phyloP scores from a whole-genome alignment of 1,284 basidiomycete species.

The Tilletiaria anomala region DNA sequence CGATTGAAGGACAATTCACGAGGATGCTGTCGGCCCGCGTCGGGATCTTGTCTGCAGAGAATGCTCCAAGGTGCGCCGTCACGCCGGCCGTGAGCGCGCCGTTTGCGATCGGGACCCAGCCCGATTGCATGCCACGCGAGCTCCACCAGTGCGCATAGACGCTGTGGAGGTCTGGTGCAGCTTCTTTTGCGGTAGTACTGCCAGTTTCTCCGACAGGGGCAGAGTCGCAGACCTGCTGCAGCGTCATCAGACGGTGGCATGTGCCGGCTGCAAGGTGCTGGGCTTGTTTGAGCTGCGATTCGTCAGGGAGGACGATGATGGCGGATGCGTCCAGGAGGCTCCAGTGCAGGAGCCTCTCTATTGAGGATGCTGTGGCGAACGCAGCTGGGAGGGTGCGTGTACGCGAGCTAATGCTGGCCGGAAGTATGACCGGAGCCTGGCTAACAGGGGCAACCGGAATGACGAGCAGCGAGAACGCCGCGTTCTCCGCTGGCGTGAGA shows the following conservation, averaged over 20 bases:
- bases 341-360: no score
- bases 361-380: no score
- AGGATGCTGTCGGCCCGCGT: constrained; percentile 15
- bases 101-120: constrained; percentile 22
- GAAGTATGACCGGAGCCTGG: no score
- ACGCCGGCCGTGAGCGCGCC: constrained; percentile 19
- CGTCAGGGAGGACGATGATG: not conserved
- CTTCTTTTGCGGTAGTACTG: not conserved
- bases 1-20: no score
- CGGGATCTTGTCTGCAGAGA: constrained; percentile 29
- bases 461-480: no score
- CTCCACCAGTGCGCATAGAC: not conserved
- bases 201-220: not conserved
- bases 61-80: constrained; percentile 22
- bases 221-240: no score
- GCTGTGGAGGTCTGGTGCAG: not conserved
- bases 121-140: not conserved
- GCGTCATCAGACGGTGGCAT: no score
- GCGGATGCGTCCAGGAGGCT: no score
- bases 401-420: no score
- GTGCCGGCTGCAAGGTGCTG: not conserved
- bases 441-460: no score
- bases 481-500: no score
- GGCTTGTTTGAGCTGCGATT: not conserved
- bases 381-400: no score